Evolutionary conservation across 1,284 basidiomycete genomes (phyloP), one percentile per base, ranked within the genome.

Genomic region (Ceratobasidium sp.): DNA sequence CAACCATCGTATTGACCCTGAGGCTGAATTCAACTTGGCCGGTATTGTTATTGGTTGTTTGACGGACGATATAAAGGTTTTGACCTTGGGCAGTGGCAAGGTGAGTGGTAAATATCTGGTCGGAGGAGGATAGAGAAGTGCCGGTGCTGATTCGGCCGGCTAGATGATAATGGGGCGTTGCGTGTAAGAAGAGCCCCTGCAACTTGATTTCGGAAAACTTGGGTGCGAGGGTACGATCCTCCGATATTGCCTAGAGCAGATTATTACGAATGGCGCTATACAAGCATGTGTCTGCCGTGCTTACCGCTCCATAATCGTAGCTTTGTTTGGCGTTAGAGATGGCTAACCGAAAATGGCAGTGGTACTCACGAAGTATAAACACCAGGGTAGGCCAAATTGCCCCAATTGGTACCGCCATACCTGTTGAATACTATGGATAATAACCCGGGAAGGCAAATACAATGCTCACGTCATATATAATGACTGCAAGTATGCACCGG

Each of bases 351-450:
- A n/a, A n/a, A n/a, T n/a, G n/a, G n/a, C n/a, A n/a, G n/a, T n/a
- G n/a, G n/a, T 79, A 78, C 84, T 75, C 83, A 85, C 72, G 81
- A 83, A 0, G 83, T 83, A 75, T 83, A 83, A 16, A 83, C 83
- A 0, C 82, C 82, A 60, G 81, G 67, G 77, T 82, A 75, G 77
- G 81, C 81, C 78, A 81, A 74, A 55, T 84, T 83, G 1, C 83
- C 84, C 84, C 84, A 85, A 69, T 84, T 84, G 3, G 84, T 84
- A 0, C 83, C 84, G 16, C 83, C 83, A 59, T 82, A 84, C 9
- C 80, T 81, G 81, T 57, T n/a, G 14, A 41, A 0, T 18, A 9
- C 3, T 26, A 18, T 16, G 28, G 21, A 6, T 0, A 2, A 30
- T 41, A 34, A 1, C 1, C 21, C 30, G 14, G 5, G 16, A n/a